phyloP scores from a whole-genome alignment of 495 filamentous ascomycete genomes.

The Ramalina intermedia region DNA sequence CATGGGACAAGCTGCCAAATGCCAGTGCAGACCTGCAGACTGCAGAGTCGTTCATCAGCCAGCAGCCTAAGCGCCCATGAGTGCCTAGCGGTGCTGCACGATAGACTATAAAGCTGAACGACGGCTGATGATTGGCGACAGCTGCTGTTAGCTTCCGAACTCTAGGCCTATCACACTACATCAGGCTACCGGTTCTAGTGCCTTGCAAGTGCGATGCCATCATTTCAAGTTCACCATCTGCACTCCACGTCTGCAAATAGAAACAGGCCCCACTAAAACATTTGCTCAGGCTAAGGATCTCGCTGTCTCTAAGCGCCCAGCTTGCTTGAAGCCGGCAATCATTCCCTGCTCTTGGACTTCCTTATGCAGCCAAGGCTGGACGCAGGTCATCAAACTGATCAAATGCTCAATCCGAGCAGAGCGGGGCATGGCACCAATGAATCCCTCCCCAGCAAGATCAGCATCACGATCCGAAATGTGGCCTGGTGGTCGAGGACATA shows the following conservation, averaged over 20 bases:
- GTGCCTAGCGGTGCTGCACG: too few relatives aligned
- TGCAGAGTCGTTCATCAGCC: too few relatives aligned
- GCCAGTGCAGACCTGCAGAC: too few relatives aligned
- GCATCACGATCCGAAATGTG: not conserved
- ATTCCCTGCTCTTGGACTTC: not conserved
- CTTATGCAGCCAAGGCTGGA: not conserved
- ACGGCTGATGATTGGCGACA: too few relatives aligned
- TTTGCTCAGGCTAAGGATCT: not conserved
- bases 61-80: too few relatives aligned
- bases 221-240: not conserved
- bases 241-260: not conserved
- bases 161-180: not conserved
- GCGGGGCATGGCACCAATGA: constrained; percentile 3
- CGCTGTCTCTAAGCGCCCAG: constrained; percentile 7
- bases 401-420: constrained; percentile 4
- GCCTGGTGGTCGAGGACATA: constrained; percentile 2
- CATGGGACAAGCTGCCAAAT: too few relatives aligned
- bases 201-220: not conserved
- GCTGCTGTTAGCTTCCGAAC: too few relatives aligned
- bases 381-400: constrained; percentile 15
- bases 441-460: not conserved
- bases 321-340: not conserved
- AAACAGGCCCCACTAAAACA: not conserved
- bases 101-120: too few relatives aligned
- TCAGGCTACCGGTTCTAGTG: not conserved